A percentile compares a stretch with the other conserved stretches of the same genome.
Conservation (phyloP, 2,329 filamentous ascomycete genomes). For the Hymenoscyphus occultus region DNA sequence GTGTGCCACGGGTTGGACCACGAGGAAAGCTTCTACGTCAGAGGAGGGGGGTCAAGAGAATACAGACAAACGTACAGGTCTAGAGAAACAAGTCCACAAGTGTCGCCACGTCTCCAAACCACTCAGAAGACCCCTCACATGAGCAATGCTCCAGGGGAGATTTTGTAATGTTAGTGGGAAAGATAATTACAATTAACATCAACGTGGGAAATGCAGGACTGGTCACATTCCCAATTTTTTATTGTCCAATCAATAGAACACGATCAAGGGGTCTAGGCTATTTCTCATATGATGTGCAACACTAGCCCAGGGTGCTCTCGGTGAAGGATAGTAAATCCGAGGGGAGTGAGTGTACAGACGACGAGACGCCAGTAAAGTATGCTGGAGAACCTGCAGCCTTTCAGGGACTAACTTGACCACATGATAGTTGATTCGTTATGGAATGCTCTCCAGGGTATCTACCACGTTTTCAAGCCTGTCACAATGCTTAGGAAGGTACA, state of each 20-base stretch:
- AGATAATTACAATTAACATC: background rate
- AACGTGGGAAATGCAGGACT: background rate
- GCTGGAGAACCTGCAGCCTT: background rate
- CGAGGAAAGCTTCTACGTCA: background rate
- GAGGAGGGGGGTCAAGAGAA: background rate
- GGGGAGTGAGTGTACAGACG: background rate
- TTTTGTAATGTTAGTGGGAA: background rate
- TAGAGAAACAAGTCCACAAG: background rate
- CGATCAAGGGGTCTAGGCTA: background rate
- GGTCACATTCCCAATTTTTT: background rate
- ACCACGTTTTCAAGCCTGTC: constrained; percentile 1
- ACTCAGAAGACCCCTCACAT: background rate
- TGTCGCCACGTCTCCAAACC: background rate
- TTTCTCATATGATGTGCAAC: background rate
- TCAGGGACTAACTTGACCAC: background rate
- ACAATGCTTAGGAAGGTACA: background rate
- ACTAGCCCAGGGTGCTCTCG: background rate
- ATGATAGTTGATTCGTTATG: background rate
- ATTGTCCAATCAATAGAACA: background rate
- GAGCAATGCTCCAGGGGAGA: background rate
- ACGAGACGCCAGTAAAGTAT: background rate
- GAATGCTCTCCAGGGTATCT: background rate
- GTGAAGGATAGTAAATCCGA: background rate
- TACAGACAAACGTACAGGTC: background rate
- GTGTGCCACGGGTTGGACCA: background rate